These are phyloP conservation scores for Acer negundo DNA, from an alignment of 345 rosid genomes.

Conservation along the genomic window DNA sequence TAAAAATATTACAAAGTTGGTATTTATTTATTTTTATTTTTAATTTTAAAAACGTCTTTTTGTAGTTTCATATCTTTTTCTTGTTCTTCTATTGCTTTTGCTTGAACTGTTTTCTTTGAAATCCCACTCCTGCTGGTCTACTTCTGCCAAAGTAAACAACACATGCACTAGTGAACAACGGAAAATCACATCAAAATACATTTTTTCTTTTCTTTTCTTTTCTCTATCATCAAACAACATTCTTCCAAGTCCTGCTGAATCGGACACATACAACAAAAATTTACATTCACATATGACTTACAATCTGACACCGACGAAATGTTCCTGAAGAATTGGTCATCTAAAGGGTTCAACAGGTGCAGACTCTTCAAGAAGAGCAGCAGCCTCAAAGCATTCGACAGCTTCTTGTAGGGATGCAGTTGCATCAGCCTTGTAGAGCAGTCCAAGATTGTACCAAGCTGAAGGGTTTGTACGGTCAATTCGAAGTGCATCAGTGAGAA, in stretches of 20 bases:
- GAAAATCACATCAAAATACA: not conserved
- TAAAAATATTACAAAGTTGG: too few relatives aligned
- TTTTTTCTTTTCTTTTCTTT: not conserved
- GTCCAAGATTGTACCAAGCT: slow-evolving; percentile 69
- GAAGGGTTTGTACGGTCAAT: slow-evolving; percentile 52
- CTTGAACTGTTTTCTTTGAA: too few relatives aligned
- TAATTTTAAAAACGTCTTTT: too few relatives aligned
- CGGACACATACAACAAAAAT: not conserved
- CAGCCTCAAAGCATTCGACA: slow-evolving; percentile 63
- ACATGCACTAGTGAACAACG: not conserved
- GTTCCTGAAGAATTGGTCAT: slow-evolving; percentile 24
- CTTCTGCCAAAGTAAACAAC: too few relatives aligned
- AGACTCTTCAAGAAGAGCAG: slow-evolving; percentile 54
- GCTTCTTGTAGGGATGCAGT: slow-evolving; percentile 42
- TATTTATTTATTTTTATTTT: too few relatives aligned
- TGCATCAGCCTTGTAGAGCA: slow-evolving; percentile 45
- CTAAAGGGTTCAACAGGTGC: slow-evolving; percentile 67
- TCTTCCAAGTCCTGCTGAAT: not conserved
- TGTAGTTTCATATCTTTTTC: too few relatives aligned
- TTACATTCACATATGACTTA: slow-evolving; percentile 12
- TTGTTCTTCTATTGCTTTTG: too few relatives aligned
- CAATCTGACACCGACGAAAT: not conserved
- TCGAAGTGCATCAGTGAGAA: slow-evolving; percentile 55
- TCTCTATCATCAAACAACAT: not conserved
- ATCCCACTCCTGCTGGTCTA: too few relatives aligned